A percentile compares a stretch with the other conserved stretches of the same genome.
Conservation (phyloP, 2,329 filamentous ascomycete species). For the Ceratocystis eucalypticola region DNA sequence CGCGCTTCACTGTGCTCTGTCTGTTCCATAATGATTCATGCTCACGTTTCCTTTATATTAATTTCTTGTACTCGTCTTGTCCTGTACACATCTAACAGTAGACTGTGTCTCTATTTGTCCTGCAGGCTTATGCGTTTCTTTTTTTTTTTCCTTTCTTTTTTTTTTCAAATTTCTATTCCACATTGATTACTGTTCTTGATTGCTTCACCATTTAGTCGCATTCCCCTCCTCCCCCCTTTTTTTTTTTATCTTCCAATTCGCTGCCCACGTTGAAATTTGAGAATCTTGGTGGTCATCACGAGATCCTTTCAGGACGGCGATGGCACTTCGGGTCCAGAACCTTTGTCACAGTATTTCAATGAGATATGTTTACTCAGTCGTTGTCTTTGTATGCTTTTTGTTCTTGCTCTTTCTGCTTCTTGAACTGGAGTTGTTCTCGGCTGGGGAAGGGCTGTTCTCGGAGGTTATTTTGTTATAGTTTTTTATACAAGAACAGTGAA, state of each 20-base stretch:
- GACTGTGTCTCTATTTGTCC: constrained; percentile 18
- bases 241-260: constrained; percentile 6
- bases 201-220: neutral
- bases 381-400: neutral
- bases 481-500: neutral
- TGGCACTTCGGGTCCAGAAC: neutral
- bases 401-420: neutral
- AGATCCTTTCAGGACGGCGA: neutral
- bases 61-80: constrained; percentile 12
- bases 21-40: constrained; percentile 18
- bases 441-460: neutral
- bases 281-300: neutral
- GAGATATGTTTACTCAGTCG: neutral
- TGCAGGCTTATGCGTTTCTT: constrained; percentile 1
- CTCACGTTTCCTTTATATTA: constrained; percentile 19
- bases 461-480: neutral
- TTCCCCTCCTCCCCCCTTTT: neutral
- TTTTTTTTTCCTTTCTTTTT: neutral
- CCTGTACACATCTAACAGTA: constrained; percentile 16
- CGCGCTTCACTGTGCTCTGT: constrained; percentile 2
- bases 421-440: neutral
- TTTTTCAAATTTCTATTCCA: neutral
- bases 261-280: neutral
- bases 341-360: neutral
- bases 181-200: constrained; percentile 10